Base-by-base conservation (phyloP, 1,139 yeast species). In the Geotrichum histeridarum region DNA sequence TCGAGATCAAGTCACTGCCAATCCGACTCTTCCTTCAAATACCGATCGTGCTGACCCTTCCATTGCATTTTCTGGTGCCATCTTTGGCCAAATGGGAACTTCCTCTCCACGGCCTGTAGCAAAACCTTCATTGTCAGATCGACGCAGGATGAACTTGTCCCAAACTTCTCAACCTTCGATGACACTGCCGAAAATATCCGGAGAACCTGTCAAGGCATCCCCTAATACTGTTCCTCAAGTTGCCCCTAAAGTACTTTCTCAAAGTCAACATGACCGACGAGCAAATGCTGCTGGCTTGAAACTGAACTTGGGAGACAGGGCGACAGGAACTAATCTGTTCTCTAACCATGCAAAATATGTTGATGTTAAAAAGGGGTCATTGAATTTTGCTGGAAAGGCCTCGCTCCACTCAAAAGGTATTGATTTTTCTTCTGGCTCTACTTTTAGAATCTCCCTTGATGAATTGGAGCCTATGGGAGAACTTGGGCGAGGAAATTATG, bases 401-500 rank as follows among this genome's bases (percentile, higher is more conserved):
- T 88, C 96, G 0, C 73, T 93, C 52, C 95, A 93, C 64, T 84
- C 97, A 0, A 82, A 87, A 61, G 99, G 99, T 47, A 84, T 93
- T 45, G 95, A 90, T 68, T 93, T 93, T 64, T 81, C 88, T 47
- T 82, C 87, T 50, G 99, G 99, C 0, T 81, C 91, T 4, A 84
- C 90, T 50, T 91, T 93, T 71, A 77, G 87, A 57, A 89, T 94
- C 46, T 85, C 95, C 1, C 77, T 90, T 54, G 95, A 89, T 62
- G 96, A 91, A 67, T 75, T 93, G 59, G 94, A 90, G 65, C 66
- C 66, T n/a, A 81, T 86, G 60, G 95, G 86, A 51, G 98, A 91
- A 70, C 73, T 93, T 49, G 99, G 99, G 1, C 80, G 91, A 52
- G 99, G 99, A 9, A 93, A 93, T 71, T 93, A 93, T 68, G 99